These are phyloP conservation scores for Entomortierella chlamydospora DNA, from an alignment of 192 early-diverging fungal species.

Conservation along the genomic window DNA sequence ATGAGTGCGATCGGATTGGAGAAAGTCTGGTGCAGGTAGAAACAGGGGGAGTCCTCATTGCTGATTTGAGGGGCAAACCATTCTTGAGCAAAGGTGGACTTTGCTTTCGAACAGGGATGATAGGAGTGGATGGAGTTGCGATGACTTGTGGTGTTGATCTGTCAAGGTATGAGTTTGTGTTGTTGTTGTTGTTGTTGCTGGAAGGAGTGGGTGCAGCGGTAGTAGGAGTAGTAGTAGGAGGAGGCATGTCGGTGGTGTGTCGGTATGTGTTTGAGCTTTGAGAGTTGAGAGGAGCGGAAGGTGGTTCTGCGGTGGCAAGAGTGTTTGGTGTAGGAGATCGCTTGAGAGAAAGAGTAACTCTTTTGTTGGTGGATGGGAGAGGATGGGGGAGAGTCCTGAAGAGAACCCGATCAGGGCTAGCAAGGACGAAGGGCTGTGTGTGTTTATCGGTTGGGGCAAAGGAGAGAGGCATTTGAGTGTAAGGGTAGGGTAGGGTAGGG, in stretches of 20 bases:
- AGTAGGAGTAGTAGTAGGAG: neutral
- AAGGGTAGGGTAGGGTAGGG: neutral
- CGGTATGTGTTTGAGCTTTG: slow-evolving; percentile 40
- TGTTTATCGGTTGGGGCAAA: slow-evolving; percentile 19
- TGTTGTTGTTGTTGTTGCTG: neutral
- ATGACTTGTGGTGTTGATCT: neutral
- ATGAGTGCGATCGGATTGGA: slow-evolving; percentile 39
- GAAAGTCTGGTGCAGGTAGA: slow-evolving; percentile 12
- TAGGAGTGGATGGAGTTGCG: slow-evolving; percentile 1
- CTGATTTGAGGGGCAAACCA: slow-evolving; percentile 48
- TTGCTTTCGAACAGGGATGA: slow-evolving; percentile 16
- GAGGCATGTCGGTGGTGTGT: neutral
- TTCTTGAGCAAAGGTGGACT: slow-evolving; percentile 29
- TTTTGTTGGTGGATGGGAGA: slow-evolving; percentile 49
- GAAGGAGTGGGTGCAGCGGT: no score
- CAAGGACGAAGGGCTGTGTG: slow-evolving; percentile 36
- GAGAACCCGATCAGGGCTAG: slow-evolving; percentile 50
- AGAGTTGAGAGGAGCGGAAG: slow-evolving; percentile 15
- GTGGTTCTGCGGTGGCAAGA: slow-evolving; percentile 19
- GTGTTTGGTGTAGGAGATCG: neutral
- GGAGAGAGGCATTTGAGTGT: slow-evolving; percentile 29
- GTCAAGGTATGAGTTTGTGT: slow-evolving; percentile 1
- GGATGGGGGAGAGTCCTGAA: slow-evolving; percentile 46
- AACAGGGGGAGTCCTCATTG: slow-evolving; percentile 23
- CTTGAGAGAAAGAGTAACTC: slow-evolving; percentile 41